phyloP scores from a whole-genome alignment of 2,329 filamentous ascomycete species.

The Pochonia chlamydosporia region DNA sequence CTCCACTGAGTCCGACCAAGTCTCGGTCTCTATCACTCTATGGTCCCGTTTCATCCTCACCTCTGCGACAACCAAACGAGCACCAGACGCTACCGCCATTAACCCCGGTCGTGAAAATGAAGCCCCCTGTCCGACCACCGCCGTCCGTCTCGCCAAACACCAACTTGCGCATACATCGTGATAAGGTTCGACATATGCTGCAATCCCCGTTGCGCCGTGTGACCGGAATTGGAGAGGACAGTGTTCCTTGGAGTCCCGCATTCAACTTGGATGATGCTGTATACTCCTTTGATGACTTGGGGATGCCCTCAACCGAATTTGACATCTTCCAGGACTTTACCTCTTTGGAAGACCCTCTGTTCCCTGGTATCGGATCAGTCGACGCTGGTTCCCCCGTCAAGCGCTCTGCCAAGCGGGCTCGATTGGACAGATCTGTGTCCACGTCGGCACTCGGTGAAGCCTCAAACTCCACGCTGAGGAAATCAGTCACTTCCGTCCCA shows the following conservation, averaged over 20 bases:
- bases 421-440: conserved; percentile 59
- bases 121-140: conserved; percentile 45
- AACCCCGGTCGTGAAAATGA: conserved; percentile 80
- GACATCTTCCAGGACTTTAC: conserved; percentile 52
- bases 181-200: conserved; percentile 74
- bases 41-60: conserved; percentile 60
- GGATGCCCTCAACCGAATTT: conserved; percentile 46
- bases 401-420: conserved; percentile 52
- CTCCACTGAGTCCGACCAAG: conserved; percentile 85
- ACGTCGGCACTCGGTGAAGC: conserved; percentile 57
- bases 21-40: conserved; percentile 47
- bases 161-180: conserved; percentile 81
- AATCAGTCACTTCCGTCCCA: conserved; percentile 44
- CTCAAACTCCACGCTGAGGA: conserved; percentile 46
- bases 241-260: conserved; percentile 59
- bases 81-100: conserved; percentile 67
- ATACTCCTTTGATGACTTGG: conserved; percentile 44
- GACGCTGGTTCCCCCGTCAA: conserved; percentile 62
- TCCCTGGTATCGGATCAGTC: conserved; percentile 37
- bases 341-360: conserved; percentile 21
- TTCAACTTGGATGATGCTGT: conserved; percentile 56
- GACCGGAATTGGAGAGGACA: conserved; percentile 35
- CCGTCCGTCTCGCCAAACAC: conserved; percentile 90
- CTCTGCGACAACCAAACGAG: conserved; percentile 51
- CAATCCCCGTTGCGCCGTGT: conserved; percentile 63